phyloP scores from a whole-genome alignment of 106 monocot genomes.

The Vanilla planifolia region DNA sequence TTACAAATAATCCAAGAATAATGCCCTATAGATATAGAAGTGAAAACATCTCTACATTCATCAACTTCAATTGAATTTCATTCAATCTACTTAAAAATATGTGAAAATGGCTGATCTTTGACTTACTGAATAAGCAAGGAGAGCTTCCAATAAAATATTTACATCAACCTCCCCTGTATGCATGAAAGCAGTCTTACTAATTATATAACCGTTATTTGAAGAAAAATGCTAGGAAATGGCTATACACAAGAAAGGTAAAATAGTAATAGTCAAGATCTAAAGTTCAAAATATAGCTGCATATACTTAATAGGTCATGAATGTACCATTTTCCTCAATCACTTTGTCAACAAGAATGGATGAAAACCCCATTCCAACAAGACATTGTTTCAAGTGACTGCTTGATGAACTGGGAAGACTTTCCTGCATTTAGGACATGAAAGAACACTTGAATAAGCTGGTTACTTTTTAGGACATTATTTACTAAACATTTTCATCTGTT shows the following conservation, averaged over 20 bases:
- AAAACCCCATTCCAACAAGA: slow-evolving; percentile 85
- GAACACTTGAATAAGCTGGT: neutral
- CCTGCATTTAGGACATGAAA: slow-evolving; percentile 21
- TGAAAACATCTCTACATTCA: neutral
- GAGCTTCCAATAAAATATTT: slow-evolving; percentile 50
- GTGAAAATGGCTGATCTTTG: neutral
- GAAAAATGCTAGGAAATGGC: neutral
- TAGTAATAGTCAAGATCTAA: neutral
- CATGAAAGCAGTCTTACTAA: neutral
- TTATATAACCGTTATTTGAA: slow-evolving; percentile 2
- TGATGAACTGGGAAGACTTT: slow-evolving; percentile 42
- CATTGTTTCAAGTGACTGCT: slow-evolving; percentile 34
- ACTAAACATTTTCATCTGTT: too few species aligned
- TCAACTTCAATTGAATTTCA: neutral
- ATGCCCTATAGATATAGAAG: neutral
- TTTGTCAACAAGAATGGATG: slow-evolving; percentile 57
- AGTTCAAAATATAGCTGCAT: neutral
- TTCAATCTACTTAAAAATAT: too few species aligned
- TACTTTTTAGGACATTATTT: too few species aligned
- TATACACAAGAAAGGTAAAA: neutral
- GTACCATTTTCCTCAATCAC: slow-evolving; percentile 71
- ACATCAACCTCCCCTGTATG: slow-evolving; percentile 47
- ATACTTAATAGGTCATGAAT: neutral
- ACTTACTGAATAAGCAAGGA: slow-evolving; percentile 63
- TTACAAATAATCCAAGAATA: neutral